Base-by-base conservation (phyloP, 2,329 filamentous ascomycete genomes). In the Colletotrichum agaves region DNA sequence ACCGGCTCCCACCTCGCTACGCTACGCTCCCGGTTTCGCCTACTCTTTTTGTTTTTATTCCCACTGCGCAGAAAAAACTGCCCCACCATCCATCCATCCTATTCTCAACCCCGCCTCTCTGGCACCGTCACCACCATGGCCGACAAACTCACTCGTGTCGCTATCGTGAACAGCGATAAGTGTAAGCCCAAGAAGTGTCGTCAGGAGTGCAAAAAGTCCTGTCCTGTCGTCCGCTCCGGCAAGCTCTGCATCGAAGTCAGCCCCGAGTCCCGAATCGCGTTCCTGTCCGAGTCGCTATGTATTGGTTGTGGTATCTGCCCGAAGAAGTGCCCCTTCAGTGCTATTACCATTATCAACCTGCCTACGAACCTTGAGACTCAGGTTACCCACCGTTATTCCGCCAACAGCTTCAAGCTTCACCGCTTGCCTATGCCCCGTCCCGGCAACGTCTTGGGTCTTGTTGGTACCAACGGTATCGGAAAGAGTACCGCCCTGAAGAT, bases 401-500 rank as follows among this genome's bases (percentile, higher is more conserved):
- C 96, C 80, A 99, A 99, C 87, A 98, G 94, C 84, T 99, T 99
- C 90, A 99, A 99, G 87, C 90, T 99, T 73, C 96, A 99, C 82
- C 91, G 97, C 75, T 87, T 98, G 77, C 96, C 97, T 65, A 98
- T 95, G 88, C 96, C 96, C 71, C 91, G 96, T 69, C 95, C 96
- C 35, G 96, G 96, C 70, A 93, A 98, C 78, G 97, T 99, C 33
- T 84, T 99, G 65, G 96, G 96, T 85, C 87, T 99, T 59, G 97
- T 99, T 49, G 97, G 96, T 80, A 98, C 96, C 75, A 99, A 99
- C 89, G 96, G 97, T 93, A 99, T 98, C 76, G 96, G 96, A 82
- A 99, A 99, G 89, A 98, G 94, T 84, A 99, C 96, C n/a, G 97
- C 96, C 8, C 85, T 99, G 80, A 99, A 99, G 87, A 98, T 99